Conservation (phyloP, 2,329 filamentous ascomycete genomes). For the Paracorniculantispora psalliotae region DNA sequence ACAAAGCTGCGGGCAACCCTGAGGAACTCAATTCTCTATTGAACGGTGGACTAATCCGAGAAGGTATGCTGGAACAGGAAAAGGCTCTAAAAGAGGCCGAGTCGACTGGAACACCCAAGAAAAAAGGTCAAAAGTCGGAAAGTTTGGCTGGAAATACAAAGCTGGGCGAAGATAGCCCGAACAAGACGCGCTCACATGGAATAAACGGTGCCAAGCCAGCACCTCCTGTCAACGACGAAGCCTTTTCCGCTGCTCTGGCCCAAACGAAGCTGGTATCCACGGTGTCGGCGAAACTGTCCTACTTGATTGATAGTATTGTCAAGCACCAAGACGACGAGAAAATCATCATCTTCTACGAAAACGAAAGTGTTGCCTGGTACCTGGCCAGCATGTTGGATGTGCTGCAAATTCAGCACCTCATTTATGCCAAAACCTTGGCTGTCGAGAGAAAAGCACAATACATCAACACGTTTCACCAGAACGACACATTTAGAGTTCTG, state of each 20-base stretch:
- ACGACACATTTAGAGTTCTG: conserved; percentile 65
- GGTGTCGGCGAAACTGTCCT: conserved; percentile 80
- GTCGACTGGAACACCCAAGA: conserved; percentile 12
- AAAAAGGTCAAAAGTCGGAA: conserved; percentile 18
- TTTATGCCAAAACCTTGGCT: conserved; percentile 61
- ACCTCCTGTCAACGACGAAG: conserved; percentile 20
- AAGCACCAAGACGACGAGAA: conserved; percentile 69
- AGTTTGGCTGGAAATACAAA: conserved; percentile 40
- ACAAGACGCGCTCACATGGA: conserved; percentile 29
- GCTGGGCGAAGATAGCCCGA: conserved; percentile 33
- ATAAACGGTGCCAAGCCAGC: conserved; percentile 21
- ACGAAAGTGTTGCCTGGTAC: conserved; percentile 81
- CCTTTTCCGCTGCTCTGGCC: conserved; percentile 44
- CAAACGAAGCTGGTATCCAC: conserved; percentile 68
- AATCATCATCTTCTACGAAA: conserved; percentile 89
- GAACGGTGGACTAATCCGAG: conserved; percentile 39
- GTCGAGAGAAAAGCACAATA: conserved; percentile 65
- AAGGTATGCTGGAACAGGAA: conserved; percentile 33
- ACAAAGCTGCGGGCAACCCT: conserved; percentile 38
- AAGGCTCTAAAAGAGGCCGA: conserved; percentile 23
- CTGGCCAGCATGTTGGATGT: conserved; percentile 78
- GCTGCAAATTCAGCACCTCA: conserved; percentile 56
- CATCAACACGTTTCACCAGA: conserved; percentile 71
- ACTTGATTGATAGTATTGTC: conserved; percentile 69
- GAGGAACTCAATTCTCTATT: conserved; percentile 43